phyloP scores from a whole-genome alignment of 441 rosid species.

The Adansonia rubrostipa region DNA sequence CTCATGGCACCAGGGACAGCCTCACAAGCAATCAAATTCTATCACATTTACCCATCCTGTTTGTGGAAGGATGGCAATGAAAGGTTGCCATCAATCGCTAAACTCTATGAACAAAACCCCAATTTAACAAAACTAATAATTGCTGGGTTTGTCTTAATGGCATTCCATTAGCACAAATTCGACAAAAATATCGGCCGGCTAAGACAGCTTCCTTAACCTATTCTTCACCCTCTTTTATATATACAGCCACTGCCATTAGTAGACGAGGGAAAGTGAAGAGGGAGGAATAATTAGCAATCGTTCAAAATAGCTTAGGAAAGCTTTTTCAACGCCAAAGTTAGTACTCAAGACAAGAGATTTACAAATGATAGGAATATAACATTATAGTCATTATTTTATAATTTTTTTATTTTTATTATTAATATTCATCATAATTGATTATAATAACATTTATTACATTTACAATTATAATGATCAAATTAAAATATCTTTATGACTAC shows the following conservation, averaged over 20 bases:
- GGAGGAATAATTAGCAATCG: constrained; percentile 24
- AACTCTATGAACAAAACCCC: constrained; percentile 24
- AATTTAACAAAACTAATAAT: constrained; percentile 12
- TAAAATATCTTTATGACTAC: too few species aligned
- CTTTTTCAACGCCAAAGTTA: constrained; percentile 15
- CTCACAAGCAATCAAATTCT: constrained; percentile 29
- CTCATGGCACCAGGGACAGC: constrained; percentile 39
- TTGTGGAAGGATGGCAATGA: constrained; percentile 29
- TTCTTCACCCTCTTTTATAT: constrained; percentile 31
- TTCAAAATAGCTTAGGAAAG: constrained; percentile 40
- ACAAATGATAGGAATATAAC: too few species aligned
- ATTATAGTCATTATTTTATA: not conserved
- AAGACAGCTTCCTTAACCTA: constrained; percentile 57
- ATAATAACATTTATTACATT: not conserved
- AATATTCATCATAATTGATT: not conserved
- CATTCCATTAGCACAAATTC: constrained; percentile 32
- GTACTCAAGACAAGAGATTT: too few species aligned
- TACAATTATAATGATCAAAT: too few species aligned
- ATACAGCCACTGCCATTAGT: constrained; percentile 14
- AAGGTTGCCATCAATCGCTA: constrained; percentile 45
- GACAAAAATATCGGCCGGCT: constrained; percentile 69
- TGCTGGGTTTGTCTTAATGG: constrained; percentile 39
- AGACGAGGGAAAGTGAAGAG: constrained; percentile 23
- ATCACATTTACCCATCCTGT: constrained; percentile 13
- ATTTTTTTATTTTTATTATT: not conserved